Evolutionary conservation across 106 monocot species (phyloP), one percentile per base, ranked within the genome.

Genomic region (Narthecium ossifragum): DNA sequence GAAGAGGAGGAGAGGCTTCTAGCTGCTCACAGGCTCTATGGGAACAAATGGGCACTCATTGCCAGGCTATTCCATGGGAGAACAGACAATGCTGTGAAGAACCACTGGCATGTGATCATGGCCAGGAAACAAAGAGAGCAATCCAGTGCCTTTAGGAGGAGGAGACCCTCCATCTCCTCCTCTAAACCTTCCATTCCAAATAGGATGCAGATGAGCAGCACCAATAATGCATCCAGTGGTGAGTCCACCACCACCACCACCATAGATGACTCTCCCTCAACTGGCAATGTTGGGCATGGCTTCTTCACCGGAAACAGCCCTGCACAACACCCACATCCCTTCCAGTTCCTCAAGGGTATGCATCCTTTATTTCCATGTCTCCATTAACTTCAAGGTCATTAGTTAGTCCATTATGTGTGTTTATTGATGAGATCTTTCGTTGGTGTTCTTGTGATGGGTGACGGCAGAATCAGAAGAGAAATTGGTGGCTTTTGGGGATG

Each of bases 21-120:
- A 24, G 23, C 49, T 20, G 18, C 49, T 23, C 49, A 49, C 23
- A 49, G 49, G 4, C 0, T 49, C 21, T 49, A 49, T 22, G 49
- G 49, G 21, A 49, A 49, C 49, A 49, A 24, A 24, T 49, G 49
- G 49, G 23, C 49, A 4, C 49, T 49, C 23, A 49, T 49, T 10
- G 49, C 49, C 23, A 20, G 49, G 49, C 10, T 49, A 8, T 49
- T 49, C 20, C 49, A 12, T 22, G 49, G 49, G 21, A 49, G 49
- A 24, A 49, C 49, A 22, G 49, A 49, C 49, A 49, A 49, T 22
- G 20, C 49, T 5, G 49, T 49, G 49, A 49, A 49, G 49, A 49
- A 49, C 49, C 49, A 49, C 21, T 49, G 49, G 49, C 49, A 49
- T 24, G 20, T 49, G 6, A 49, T 49, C 49, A 49, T 49, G 49